A percentile compares a stretch with the other conserved stretches of the same genome.
Evolutionary conservation across 2,329 filamentous ascomycete genomes (phyloP).

Genomic region (Sporothrix brasiliensis): DNA sequence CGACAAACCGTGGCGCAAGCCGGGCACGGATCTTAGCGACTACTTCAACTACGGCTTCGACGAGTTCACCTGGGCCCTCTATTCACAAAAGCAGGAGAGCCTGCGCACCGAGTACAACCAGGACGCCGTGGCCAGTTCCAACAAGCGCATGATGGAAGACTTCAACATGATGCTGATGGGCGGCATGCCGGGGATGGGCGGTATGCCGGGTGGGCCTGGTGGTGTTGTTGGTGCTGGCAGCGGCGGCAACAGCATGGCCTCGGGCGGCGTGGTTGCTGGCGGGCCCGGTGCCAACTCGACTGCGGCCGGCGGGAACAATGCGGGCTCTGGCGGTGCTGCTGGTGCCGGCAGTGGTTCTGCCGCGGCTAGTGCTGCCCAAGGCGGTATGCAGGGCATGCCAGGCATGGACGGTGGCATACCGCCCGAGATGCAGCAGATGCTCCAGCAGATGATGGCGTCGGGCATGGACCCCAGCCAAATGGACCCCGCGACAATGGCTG

Average conservation of each 20-base stretch:
- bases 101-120: constrained; percentile 76
- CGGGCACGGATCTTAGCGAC: constrained; percentile 90
- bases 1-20: constrained; percentile 93
- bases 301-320: not conserved
- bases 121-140: constrained; percentile 62
- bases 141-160: constrained; percentile 79
- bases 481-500: constrained; percentile 61
- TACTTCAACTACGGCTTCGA: constrained; percentile 99
- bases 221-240: not conserved
- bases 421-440: constrained; percentile 68
- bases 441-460: constrained; percentile 69
- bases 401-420: constrained; percentile 38
- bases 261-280: not conserved
- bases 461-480: constrained; percentile 69
- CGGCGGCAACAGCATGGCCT: not conserved
- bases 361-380: not conserved
- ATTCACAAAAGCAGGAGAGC: constrained; percentile 83
- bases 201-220: constrained; percentile 33
- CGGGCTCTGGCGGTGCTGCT: not conserved
- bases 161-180: constrained; percentile 70
- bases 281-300: constrained; percentile 36
- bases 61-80: constrained; percentile 96
- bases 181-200: constrained; percentile 41
- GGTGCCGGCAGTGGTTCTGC: not conserved
- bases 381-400: constrained; percentile 46